A percentile compares a stretch with the other conserved stretches of the same genome.
These are phyloP conservation scores for Ogataea trehaloabstinens DNA, from an alignment of 805 yeast species.

Conservation along the genomic window DNA sequence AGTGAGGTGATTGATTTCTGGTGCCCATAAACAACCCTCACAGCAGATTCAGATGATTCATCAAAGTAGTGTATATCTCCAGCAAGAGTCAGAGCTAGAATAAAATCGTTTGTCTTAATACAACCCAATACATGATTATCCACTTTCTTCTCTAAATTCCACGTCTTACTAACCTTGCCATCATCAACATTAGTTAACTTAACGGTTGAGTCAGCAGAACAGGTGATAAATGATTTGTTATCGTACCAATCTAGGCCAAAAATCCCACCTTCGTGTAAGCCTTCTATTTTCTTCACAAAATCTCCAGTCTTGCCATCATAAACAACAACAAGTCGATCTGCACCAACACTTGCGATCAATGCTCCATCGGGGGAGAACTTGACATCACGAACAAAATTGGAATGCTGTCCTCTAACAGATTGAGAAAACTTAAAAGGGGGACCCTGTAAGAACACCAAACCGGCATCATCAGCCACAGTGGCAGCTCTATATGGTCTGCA, in stretches of 20 bases:
- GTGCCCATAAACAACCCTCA: constrained; percentile 62
- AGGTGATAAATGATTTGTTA: constrained; percentile 66
- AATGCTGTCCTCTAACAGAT: constrained; percentile 71
- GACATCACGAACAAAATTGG: constrained; percentile 77
- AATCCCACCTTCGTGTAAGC: constrained; percentile 73
- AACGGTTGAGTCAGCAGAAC: constrained; percentile 78
- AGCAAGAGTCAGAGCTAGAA: constrained; percentile 65
- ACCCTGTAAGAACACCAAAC: constrained; percentile 80
- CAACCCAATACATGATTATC: constrained; percentile 80
- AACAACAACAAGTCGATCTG: constrained; percentile 72
- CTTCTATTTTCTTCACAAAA: constrained; percentile 49
- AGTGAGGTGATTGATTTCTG: constrained; percentile 77
- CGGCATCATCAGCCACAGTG: constrained; percentile 87
- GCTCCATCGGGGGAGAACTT: constrained; percentile 80
- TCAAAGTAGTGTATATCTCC: constrained; percentile 70
- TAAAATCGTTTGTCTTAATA: constrained; percentile 53
- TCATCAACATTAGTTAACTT: constrained; percentile 61
- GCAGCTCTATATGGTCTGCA: constrained; percentile 91
- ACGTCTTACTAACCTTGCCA: constrained; percentile 45
- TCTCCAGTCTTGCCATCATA: constrained; percentile 92
- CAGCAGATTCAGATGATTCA: constrained; percentile 37
- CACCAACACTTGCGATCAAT: constrained; percentile 73
- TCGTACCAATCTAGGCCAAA: constrained; percentile 71
- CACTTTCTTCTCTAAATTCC: constrained; percentile 47
- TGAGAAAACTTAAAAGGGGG: constrained; percentile 89